These are phyloP conservation scores for Leptomonas seymouri DNA, from an alignment of 208 protist genomes.

Conservation along the genomic window DNA sequence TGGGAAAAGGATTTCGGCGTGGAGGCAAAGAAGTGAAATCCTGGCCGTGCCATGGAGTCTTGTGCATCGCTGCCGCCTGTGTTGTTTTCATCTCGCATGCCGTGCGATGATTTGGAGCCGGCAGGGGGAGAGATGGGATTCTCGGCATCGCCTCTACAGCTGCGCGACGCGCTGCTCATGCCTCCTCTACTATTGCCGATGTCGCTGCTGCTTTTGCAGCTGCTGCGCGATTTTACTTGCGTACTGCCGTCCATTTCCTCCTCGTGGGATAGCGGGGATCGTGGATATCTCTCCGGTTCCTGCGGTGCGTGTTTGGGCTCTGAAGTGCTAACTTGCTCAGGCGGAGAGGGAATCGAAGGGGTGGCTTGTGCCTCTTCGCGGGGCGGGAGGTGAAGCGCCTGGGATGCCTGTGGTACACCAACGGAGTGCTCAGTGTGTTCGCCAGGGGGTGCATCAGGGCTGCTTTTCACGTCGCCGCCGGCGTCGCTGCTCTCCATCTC, in stretches of 20 bases:
- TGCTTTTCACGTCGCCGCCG: not conserved
- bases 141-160: not conserved
- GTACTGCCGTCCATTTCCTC: not conserved
- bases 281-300: not conserved
- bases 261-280: not conserved
- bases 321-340: not conserved
- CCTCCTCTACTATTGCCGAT: too few species aligned
- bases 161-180: not conserved
- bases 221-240: not conserved
- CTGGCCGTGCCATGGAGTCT: not conserved
- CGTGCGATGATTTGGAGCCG: not conserved
- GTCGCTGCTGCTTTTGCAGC: not conserved
- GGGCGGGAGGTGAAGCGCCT: not conserved
- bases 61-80: not conserved
- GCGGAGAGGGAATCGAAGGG: not conserved
- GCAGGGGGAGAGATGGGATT: slow-evolving; percentile 9
- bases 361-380: not conserved
- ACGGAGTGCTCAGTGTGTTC: not conserved
- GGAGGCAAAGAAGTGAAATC: not conserved
- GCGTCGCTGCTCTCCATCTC: not conserved
- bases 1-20: not conserved
- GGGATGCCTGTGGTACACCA: not conserved
- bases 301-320: not conserved
- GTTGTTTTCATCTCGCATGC: not conserved
- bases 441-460: not conserved